Evolutionary conservation across 108 stramenopile species (phyloP), one percentile per base, ranked within the genome.

Genomic region (Skeletonema menzelii): DNA sequence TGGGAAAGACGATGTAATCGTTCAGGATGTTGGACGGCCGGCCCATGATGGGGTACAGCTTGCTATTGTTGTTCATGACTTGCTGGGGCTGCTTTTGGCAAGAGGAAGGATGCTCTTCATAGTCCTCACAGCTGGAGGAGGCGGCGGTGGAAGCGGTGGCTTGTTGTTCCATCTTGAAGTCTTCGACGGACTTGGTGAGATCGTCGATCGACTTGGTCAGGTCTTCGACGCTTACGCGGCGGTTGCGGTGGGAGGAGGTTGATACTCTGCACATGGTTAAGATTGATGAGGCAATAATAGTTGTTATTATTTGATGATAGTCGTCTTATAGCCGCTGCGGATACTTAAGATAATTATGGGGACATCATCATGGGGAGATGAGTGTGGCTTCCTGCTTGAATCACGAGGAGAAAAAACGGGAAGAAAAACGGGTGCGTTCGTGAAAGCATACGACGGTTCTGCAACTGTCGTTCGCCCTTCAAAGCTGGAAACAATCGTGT

Each of bases 1-100:
- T 65, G 4, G 64, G 64, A 7, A 56, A 53, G 64, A 65, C 53
- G 53, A 56, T 27, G 53, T 65, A 65, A 42, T 65, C 46, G 19
- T 65, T 32, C 10, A 47, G 38, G 13, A 65, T 32, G 63, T 65
- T 30, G 59, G 59, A 59, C n/a, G 35, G 59, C 17, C 59, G 59
- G 59, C 59, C 59, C 17, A 37, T 24, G 26, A 59, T 49, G 19
- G 47, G 47, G 47, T 49, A 20, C 1, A 49, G 47, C 15, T 49
- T 19, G 20, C 5, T 5, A 5, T 34, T 34, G 34, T 4, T 7
- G 34, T 49, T 20, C 47, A 49, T 49, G 19, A 20, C 4, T 22
- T 49, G 19, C 4, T 49, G 47, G 20, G 47, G 19, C 15, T 49
- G 47, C 6, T 20, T 20, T 20, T 19, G 15, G 38, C 1, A 12